Conservation (phyloP, 148 eudicot genomes). For the Rhododendron ovatum region DNA sequence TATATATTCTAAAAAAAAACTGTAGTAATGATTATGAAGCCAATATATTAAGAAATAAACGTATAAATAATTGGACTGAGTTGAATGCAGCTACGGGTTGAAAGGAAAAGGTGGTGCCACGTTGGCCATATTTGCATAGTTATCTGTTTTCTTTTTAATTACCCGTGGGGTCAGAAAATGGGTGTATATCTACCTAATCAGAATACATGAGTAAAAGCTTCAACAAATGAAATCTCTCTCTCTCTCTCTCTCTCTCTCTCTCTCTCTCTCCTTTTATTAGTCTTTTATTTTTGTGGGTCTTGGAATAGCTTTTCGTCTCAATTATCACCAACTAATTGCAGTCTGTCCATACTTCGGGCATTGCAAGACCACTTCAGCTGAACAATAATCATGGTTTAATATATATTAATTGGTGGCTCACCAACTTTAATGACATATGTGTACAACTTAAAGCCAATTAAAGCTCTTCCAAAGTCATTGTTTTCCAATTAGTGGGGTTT, state of each 20-base stretch:
- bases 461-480: not conserved
- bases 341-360: not conserved
- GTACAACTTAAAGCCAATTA: not conserved
- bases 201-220: not conserved
- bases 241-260: not conserved
- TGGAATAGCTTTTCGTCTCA: not conserved
- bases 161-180: not conserved
- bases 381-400: not conserved
- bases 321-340: constrained; percentile 1
- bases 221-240: not conserved
- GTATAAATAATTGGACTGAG: not conserved
- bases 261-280: not conserved
- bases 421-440: not conserved
- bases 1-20: no score
- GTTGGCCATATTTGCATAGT: not conserved
- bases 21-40: no score
- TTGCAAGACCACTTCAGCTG: not conserved
- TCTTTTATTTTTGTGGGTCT: not conserved
- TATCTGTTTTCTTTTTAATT: not conserved
- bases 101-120: not conserved
- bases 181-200: not conserved
- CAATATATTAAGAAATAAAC: not conserved
- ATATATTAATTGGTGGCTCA: not conserved
- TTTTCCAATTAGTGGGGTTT: not conserved
- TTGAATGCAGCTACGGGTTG: not conserved